phyloP scores from a whole-genome alignment of 768 basidiomycete genomes.

The Tremella mesenterica region DNA sequence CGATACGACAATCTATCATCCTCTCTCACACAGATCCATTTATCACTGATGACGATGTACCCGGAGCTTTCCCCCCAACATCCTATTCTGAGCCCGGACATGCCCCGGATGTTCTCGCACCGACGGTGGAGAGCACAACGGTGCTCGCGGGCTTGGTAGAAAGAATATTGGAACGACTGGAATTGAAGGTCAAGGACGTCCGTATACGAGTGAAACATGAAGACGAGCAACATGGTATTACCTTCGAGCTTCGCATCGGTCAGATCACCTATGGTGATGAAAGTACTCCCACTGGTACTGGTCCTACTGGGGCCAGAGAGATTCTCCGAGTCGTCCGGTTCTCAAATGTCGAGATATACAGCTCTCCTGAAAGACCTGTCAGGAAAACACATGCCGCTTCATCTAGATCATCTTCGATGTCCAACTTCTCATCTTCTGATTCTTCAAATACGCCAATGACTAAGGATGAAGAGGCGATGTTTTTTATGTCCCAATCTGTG shows the following conservation, averaged over 20 bases:
- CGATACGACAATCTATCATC: constrained; percentile 52
- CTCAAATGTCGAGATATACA: constrained; percentile 17
- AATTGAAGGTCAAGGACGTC: constrained; percentile 37
- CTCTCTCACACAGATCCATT: constrained; percentile 29
- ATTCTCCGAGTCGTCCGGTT: constrained; percentile 18
- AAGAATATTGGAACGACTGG: constrained; percentile 40
- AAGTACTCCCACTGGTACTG: no score
- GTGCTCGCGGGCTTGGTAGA: constrained; percentile 45
- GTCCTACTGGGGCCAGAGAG: constrained; percentile 1
- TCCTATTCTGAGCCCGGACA: background rate
- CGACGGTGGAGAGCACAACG: constrained; percentile 36
- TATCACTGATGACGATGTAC: constrained; percentile 14
- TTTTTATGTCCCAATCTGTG: constrained; percentile 45
- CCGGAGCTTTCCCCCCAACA: constrained; percentile 25
- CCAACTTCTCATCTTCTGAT: constrained; percentile 19
- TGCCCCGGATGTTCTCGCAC: constrained; percentile 6
- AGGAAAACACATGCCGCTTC: background rate
- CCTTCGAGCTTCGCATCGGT: constrained; percentile 32
- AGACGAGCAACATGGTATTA: constrained; percentile 13
- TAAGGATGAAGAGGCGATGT: constrained; percentile 33
- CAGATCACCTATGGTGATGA: constrained; percentile 34
- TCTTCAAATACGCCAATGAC: constrained; percentile 2
- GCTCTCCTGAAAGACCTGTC: background rate
- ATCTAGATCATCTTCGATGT: constrained; percentile 8
- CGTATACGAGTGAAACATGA: constrained; percentile 23